Percentiles rank a stretch among this genome's conserved stretches.
Evolutionary conservation across 768 basidiomycete genomes (phyloP).

Genomic region (Cystobasidium onofrii): DNA sequence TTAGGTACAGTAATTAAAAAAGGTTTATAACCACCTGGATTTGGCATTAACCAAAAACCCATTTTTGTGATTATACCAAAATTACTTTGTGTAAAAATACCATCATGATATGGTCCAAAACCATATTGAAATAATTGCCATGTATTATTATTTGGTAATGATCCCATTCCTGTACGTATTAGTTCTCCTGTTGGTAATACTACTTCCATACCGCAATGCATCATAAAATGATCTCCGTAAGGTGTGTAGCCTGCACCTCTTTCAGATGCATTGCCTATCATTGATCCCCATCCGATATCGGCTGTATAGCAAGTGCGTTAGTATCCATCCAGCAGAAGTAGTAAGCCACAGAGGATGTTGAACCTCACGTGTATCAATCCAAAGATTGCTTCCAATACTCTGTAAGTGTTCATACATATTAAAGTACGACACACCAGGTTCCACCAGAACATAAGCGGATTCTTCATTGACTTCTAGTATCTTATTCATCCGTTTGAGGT

Average conservation of each 20-base stretch:
- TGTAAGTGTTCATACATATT: conserved; percentile 35
- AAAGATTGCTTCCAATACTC: conserved; percentile 33
- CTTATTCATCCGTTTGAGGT: conserved; percentile 35
- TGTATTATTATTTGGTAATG: conserved; percentile 29
- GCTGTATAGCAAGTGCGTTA: no score
- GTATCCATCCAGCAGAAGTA: no score
- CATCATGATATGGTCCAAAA: conserved; percentile 36
- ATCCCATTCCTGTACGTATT: conserved; percentile 36
- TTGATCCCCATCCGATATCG: conserved; percentile 34
- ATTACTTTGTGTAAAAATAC: conserved; percentile 38
- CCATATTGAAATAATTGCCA: conserved; percentile 37
- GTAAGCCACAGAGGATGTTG: no score
- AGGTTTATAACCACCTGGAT: conserved; percentile 33
- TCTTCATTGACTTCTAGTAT: conserved; percentile 35
- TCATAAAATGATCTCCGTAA: conserved; percentile 36
- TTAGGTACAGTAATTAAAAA: conserved; percentile 35
- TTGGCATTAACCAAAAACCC: conserved; percentile 37
- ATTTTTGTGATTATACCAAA: conserved; percentile 33
- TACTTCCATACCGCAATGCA: conserved; percentile 38
- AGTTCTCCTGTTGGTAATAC: conserved; percentile 38
- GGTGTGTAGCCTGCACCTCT: conserved; percentile 33
- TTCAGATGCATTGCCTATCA: conserved; percentile 32
- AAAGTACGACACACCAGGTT: conserved; percentile 38
- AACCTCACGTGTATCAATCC: conserved; percentile 33
- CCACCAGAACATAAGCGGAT: conserved; percentile 29